Conservation (phyloP, 129 eudicot species). For the Helianthus annuus region DNA sequence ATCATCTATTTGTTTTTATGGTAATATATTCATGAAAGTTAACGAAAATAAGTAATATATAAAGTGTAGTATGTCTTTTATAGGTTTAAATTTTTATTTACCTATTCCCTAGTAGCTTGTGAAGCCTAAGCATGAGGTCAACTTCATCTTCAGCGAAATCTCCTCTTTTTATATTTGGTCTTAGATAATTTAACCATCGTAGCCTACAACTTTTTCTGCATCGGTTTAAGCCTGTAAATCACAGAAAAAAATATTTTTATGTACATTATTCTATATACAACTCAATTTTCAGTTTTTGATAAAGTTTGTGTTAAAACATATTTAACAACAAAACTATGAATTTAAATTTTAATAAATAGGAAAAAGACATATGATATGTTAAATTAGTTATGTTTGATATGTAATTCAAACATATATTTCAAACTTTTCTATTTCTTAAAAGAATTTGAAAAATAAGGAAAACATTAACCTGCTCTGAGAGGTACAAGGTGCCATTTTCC, state of each 20-base stretch:
- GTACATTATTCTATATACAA: too few relatives aligned
- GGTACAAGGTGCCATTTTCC: slow-evolving; percentile 56
- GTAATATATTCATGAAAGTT: not conserved
- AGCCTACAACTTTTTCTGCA: slow-evolving; percentile 46
- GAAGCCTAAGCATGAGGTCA: slow-evolving; percentile 48
- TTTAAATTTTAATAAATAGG: too few relatives aligned
- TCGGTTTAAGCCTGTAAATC: slow-evolving; percentile 39
- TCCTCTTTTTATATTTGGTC: slow-evolving; percentile 44
- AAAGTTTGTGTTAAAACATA: too few relatives aligned
- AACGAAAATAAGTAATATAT: not conserved
- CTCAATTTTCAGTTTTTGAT: too few relatives aligned
- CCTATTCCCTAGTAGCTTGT: slow-evolving; percentile 52
- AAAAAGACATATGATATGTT: too few relatives aligned
- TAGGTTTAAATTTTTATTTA: not conserved
- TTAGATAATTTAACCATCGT: slow-evolving; percentile 44
- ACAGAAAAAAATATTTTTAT: not conserved
- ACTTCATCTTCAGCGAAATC: slow-evolving; percentile 39
- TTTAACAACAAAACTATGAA: too few relatives aligned
- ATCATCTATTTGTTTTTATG: too few relatives aligned
- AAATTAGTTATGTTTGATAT: too few relatives aligned
- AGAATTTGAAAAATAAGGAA: not conserved
- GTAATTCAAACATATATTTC: too few relatives aligned
- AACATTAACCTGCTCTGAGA: slow-evolving; percentile 33
- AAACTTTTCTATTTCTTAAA: too few relatives aligned
- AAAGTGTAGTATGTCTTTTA: not conserved